A percentile compares a stretch with the other conserved stretches of the same genome.
Evolutionary conservation across 2,329 filamentous ascomycete species (phyloP).

Genomic region (Coniochaeta ligniaria): DNA sequence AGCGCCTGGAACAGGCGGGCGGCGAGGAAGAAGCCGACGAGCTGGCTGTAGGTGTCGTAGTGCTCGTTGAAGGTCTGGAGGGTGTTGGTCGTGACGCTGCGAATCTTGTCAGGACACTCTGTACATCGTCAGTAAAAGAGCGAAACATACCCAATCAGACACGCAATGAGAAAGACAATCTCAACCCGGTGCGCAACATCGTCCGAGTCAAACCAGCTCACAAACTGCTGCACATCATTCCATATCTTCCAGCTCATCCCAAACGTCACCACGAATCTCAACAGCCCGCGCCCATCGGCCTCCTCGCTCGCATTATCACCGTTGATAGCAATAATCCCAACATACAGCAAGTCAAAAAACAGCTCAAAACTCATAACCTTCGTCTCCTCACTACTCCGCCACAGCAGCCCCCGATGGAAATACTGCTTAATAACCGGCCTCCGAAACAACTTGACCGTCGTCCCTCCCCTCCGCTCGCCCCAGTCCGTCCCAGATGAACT

Average conservation of each 20-base stretch:
- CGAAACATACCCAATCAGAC: slow-evolving; percentile 42
- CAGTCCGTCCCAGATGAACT: not conserved
- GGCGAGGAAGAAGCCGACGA: slow-evolving; percentile 54
- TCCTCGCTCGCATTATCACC: slow-evolving; percentile 53
- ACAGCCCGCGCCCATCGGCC: slow-evolving; percentile 45
- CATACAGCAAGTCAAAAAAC: slow-evolving; percentile 57
- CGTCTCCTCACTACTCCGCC: slow-evolving; percentile 51
- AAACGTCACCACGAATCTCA: slow-evolving; percentile 54
- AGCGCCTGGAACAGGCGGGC: slow-evolving; percentile 45
- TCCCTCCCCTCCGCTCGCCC: slow-evolving; percentile 25
- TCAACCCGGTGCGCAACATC: slow-evolving; percentile 51
- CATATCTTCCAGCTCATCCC: slow-evolving; percentile 59
- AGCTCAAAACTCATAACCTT: slow-evolving; percentile 58
- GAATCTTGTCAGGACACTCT: not conserved
- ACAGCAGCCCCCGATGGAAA: slow-evolving; percentile 58
- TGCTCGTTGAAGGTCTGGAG: slow-evolving; percentile 42
- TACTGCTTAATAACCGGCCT: slow-evolving; percentile 56
- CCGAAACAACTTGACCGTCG: slow-evolving; percentile 48
- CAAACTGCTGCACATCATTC: slow-evolving; percentile 48
- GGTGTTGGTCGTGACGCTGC: slow-evolving; percentile 52
- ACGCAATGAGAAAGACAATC: slow-evolving; percentile 55
- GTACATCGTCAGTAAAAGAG: not conserved
- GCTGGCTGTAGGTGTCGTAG: slow-evolving; percentile 46
- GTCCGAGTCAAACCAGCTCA: slow-evolving; percentile 57
- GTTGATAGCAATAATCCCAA: slow-evolving; percentile 57